Evolutionary conservation across 495 filamentous ascomycete genomes (phyloP).

Genomic region (Aspergillus funiculosus): DNA sequence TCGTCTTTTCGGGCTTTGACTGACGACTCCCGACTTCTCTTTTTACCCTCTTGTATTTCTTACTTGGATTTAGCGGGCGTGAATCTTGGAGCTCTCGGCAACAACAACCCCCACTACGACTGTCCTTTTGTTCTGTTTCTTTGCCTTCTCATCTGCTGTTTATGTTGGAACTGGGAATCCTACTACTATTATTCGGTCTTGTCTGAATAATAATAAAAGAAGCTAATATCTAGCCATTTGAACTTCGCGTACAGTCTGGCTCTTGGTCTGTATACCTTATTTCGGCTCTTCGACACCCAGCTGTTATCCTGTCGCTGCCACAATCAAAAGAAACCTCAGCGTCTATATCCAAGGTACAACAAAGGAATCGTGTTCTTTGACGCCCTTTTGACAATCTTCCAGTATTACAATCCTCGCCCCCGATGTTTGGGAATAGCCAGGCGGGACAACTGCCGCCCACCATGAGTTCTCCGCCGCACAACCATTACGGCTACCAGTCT

Average conservation of each 20-base stretch:
- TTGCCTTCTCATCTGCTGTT: background rate
- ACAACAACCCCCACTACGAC: conserved; percentile 7
- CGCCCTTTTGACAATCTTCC: background rate
- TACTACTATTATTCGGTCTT: no score
- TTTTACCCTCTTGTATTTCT: conserved; percentile 1
- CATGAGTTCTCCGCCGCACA: conserved; percentile 18
- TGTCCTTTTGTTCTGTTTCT: conserved; percentile 1
- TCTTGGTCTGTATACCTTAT: background rate
- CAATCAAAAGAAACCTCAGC: no score
- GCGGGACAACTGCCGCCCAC: conserved; percentile 15
- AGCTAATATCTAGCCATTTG: background rate
- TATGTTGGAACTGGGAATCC: no score
- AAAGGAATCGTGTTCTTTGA: background rate
- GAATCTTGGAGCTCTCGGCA: conserved; percentile 8
- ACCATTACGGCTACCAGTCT: conserved; percentile 30
- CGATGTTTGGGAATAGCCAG: conserved; percentile 18
- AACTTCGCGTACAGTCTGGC: background rate
- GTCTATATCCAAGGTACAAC: background rate
- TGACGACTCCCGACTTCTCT: conserved; percentile 2
- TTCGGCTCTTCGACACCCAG: conserved; percentile 1
- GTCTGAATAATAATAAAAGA: no score
- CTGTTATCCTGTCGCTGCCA: background rate
- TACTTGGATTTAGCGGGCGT: conserved; percentile 6
- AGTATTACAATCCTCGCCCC: background rate
- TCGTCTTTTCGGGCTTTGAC: conserved; percentile 4